Conservation (phyloP, 2,329 filamentous ascomycete species). For the Trichothecium roseum region DNA sequence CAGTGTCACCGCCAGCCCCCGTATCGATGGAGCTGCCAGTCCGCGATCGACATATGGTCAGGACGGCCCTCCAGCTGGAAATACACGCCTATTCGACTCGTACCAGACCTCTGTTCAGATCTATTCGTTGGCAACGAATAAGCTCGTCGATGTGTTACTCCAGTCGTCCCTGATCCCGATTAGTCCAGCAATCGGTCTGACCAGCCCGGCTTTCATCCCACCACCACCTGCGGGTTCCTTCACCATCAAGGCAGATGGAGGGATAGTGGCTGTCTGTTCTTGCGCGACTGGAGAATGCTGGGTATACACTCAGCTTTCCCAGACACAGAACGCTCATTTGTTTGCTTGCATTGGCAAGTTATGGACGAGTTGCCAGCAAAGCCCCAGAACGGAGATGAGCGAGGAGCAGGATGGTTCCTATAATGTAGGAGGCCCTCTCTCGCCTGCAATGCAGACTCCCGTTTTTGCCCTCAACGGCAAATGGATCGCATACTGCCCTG, state of each 20-base stretch:
- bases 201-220: conserved; percentile 54
- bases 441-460: conserved; percentile 44
- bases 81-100: neutral
- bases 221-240: conserved; percentile 65
- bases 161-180: conserved; percentile 54
- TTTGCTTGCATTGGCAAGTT: conserved; percentile 73
- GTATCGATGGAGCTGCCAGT: conserved; percentile 30
- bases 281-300: conserved; percentile 81
- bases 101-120: conserved; percentile 87
- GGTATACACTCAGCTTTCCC: conserved; percentile 50
- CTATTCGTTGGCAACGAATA: conserved; percentile 71
- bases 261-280: conserved; percentile 65
- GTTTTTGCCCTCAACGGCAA: conserved; percentile 60
- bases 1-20: conserved; percentile 18
- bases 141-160: conserved; percentile 62
- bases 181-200: conserved; percentile 40
- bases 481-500: conserved; percentile 71
- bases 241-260: conserved; percentile 60
- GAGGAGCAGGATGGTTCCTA: conserved; percentile 34
- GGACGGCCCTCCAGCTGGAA: conserved; percentile 22
- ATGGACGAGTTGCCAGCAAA: conserved; percentile 76
- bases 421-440: conserved; percentile 21
- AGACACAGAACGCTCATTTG: conserved; percentile 29
- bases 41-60: conserved; percentile 28
- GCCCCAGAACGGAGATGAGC: conserved; percentile 33